phyloP scores from a whole-genome alignment of 1,284 basidiomycete genomes.

The Schizophyllum commune region DNA sequence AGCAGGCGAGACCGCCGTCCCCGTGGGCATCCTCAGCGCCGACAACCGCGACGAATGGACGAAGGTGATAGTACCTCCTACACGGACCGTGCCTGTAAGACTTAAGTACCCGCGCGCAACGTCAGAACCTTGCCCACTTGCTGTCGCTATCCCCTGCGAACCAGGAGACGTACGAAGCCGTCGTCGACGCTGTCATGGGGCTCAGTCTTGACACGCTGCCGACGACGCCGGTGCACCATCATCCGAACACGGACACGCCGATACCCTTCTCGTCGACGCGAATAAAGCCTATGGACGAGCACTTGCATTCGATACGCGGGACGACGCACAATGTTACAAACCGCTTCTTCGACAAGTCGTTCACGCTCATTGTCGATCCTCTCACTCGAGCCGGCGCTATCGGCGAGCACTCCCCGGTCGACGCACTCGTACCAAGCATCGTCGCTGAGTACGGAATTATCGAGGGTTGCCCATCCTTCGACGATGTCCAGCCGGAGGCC shows the following conservation, averaged over 20 bases:
- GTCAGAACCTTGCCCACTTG: slow-evolving; percentile 67
- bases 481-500: slow-evolving; percentile 14
- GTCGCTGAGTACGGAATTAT: slow-evolving; percentile 82
- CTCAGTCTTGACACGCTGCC: slow-evolving; percentile 61
- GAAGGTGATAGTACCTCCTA: slow-evolving; percentile 37
- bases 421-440: slow-evolving; percentile 88
- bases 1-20: slow-evolving; percentile 46
- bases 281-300: slow-evolving; percentile 55
- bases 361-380: slow-evolving; percentile 79
- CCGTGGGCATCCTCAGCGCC: slow-evolving; percentile 71
- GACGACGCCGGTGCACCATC: slow-evolving; percentile 30
- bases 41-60: slow-evolving; percentile 86
- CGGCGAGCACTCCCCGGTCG: slow-evolving; percentile 91
- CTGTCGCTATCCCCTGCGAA: slow-evolving; percentile 64
- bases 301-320: slow-evolving; percentile 72
- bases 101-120: slow-evolving; percentile 9
- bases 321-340: slow-evolving; percentile 65
- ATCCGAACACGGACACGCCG: slow-evolving; percentile 13
- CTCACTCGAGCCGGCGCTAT: slow-evolving; percentile 81
- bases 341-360: slow-evolving; percentile 91
- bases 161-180: slow-evolving; percentile 45
- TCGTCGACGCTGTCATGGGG: slow-evolving; percentile 73
- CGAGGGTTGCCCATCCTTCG: slow-evolving; percentile 44
- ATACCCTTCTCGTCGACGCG: slow-evolving; percentile 18
- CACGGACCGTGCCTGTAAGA: background rate